phyloP scores from a whole-genome alignment of 768 basidiomycete genomes.

The Cystofilobasidium capitatum region DNA sequence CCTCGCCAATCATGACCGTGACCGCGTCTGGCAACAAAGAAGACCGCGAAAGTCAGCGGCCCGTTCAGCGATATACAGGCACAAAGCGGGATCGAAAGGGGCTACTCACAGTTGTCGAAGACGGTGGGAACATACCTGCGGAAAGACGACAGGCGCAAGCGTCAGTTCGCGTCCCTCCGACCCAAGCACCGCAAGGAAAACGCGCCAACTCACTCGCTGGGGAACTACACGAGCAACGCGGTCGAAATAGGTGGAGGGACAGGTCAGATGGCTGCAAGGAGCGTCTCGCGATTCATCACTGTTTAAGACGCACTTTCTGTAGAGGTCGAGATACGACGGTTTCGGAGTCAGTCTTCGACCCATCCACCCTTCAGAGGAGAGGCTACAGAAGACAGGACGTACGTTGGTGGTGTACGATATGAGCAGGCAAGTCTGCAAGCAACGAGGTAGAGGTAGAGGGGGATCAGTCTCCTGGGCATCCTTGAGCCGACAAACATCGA shows the following conservation, averaged over 20 bases:
- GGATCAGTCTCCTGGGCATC: not conserved
- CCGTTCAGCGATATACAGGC: not conserved
- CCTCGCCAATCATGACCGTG: conserved; percentile 99
- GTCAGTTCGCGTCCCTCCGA: not conserved
- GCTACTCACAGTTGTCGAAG: conserved; percentile 37
- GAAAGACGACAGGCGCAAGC: not conserved
- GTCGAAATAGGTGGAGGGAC: conserved; percentile 51
- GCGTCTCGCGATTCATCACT: conserved; percentile 38
- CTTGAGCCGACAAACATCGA: not conserved
- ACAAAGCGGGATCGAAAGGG: conserved; percentile 22
- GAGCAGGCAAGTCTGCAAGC: conserved; percentile 73
- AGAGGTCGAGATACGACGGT: not conserved
- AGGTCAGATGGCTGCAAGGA: conserved; percentile 45
- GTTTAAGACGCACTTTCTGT: conserved; percentile 26
- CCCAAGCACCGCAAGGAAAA: conserved; percentile 42
- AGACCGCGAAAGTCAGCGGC: not conserved
- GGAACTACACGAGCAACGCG: conserved; percentile 54
- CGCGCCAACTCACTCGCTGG: conserved; percentile 98
- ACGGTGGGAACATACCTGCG: conserved; percentile 31
- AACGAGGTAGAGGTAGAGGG: not conserved
- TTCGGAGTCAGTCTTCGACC: not conserved
- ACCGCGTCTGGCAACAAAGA: conserved; percentile 52
- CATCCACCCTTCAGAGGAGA: not conserved
- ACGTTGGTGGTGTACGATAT: conserved; percentile 54
- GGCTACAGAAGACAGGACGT: not conserved